phyloP scores from a whole-genome alignment of 2,329 filamentous ascomycete genomes.

The Scedosporium minutisporum region DNA sequence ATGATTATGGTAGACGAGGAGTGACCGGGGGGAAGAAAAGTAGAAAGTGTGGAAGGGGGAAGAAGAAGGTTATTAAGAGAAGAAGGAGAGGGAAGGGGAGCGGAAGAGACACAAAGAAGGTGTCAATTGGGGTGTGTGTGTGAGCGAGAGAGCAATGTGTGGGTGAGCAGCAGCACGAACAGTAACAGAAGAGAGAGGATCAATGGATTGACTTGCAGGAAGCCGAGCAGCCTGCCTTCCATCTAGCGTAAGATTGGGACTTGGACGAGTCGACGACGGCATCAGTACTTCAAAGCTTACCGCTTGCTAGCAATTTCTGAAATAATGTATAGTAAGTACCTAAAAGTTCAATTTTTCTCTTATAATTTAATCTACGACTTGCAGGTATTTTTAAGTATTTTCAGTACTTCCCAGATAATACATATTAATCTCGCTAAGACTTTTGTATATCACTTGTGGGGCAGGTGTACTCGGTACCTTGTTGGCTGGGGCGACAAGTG shows the following conservation, averaged over 20 bases:
- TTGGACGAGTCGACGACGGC: background rate
- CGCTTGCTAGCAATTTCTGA: background rate
- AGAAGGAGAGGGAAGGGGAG: constrained; percentile 12
- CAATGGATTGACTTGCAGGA: constrained; percentile 7
- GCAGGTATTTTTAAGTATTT: background rate
- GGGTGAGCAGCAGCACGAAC: constrained; percentile 7
- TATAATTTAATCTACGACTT: background rate
- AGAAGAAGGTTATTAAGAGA: constrained; percentile 11
- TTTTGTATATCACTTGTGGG: background rate
- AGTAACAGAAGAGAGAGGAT: constrained; percentile 6
- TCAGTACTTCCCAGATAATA: background rate
- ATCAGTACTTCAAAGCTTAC: background rate
- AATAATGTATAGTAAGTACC: background rate
- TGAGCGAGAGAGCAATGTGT: background rate
- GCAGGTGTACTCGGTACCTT: background rate
- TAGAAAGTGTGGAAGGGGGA: constrained; percentile 13
- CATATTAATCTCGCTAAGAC: background rate
- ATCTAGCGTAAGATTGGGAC: background rate
- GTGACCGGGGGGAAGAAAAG: constrained; percentile 14
- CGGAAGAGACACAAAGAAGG: constrained; percentile 4
- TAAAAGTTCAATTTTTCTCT: too few relatives aligned
- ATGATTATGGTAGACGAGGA: background rate
- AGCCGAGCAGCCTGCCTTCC: background rate
- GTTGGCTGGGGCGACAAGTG: constrained; percentile 3
- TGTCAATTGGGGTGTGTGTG: background rate